Conservation (phyloP, 306 rosid genomes). For the Cicer chorassanicum region DNA sequence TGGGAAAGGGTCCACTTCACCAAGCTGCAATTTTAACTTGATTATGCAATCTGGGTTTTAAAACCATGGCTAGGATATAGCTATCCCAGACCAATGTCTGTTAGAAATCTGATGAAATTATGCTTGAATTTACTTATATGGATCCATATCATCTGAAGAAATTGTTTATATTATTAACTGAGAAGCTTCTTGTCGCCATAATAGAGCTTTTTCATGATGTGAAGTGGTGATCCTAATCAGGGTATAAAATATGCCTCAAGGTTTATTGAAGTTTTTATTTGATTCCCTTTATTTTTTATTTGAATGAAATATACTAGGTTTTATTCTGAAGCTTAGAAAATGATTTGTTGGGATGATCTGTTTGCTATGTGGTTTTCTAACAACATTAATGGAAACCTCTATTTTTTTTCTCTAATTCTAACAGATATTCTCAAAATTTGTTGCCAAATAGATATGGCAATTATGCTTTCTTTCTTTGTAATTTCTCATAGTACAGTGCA, state of each 20-base stretch:
- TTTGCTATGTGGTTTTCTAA: slow-evolving; percentile 12
- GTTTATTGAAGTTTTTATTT: slow-evolving; percentile 19
- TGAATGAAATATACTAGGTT: not conserved
- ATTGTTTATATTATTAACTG: not conserved
- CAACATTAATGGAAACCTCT: not conserved
- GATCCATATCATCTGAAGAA: slow-evolving; percentile 7
- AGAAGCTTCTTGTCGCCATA: not conserved
- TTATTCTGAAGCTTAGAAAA: not conserved
- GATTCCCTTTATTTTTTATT: not conserved
- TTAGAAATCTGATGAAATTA: slow-evolving; percentile 22
- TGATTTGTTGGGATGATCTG: slow-evolving; percentile 16
- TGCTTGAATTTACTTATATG: slow-evolving; percentile 17
- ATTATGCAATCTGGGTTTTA: slow-evolving; percentile 5
- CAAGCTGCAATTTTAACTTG: not conserved
- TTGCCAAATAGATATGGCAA: slow-evolving; percentile 23
- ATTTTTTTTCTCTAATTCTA: not conserved
- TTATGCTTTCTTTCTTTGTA: slow-evolving; percentile 28
- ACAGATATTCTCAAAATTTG: slow-evolving; percentile 18
- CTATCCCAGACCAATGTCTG: not conserved
- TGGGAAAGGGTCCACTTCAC: not conserved
- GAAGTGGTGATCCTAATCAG: not conserved
- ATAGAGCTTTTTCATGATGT: not conserved
- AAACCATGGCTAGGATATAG: not conserved
- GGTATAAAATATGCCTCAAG: slow-evolving; percentile 1
- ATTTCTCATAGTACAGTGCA: not conserved